phyloP scores from a whole-genome alignment of 192 early-diverging fungal genomes.

The Dispira parvispora region DNA sequence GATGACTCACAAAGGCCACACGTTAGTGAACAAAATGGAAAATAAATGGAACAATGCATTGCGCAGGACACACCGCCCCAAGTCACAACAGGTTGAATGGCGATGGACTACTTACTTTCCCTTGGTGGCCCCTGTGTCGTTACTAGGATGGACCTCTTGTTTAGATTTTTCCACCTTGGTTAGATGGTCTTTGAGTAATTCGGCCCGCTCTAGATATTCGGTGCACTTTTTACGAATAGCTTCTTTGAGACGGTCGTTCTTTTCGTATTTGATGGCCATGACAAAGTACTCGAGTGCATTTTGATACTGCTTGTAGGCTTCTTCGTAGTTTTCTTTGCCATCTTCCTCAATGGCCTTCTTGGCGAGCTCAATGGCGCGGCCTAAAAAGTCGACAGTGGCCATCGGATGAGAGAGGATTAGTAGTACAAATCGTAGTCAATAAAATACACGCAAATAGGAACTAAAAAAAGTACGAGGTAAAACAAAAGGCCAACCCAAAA shows the following conservation, averaged over 20 bases:
- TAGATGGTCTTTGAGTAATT: constrained; percentile 82
- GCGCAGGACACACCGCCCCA: no score
- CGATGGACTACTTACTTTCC: constrained; percentile 12
- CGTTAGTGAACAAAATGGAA: not conserved
- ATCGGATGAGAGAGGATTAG: no score
- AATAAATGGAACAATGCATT: not conserved
- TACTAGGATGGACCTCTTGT: constrained; percentile 43
- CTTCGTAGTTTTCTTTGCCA: constrained; percentile 70
- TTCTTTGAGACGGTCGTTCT: constrained; percentile 76
- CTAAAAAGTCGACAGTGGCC: constrained; percentile 23
- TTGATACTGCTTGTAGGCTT: constrained; percentile 78
- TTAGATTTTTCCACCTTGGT: constrained; percentile 48
- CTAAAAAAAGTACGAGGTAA: no score
- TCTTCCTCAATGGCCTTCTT: constrained; percentile 90
- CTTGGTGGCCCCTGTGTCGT: constrained; percentile 19
- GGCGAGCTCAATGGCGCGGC: constrained; percentile 76
- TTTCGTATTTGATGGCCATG: constrained; percentile 94
- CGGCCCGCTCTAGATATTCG: constrained; percentile 86
- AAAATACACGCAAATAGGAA: no score
- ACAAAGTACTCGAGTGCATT: constrained; percentile 89
- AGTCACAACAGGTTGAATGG: no score
- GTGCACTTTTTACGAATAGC: constrained; percentile 75
- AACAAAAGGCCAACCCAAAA: no score
- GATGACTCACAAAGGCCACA: no score
- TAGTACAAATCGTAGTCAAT: no score